phyloP scores from a whole-genome alignment of 345 rosid genomes.

The Alliaria petiolata region DNA sequence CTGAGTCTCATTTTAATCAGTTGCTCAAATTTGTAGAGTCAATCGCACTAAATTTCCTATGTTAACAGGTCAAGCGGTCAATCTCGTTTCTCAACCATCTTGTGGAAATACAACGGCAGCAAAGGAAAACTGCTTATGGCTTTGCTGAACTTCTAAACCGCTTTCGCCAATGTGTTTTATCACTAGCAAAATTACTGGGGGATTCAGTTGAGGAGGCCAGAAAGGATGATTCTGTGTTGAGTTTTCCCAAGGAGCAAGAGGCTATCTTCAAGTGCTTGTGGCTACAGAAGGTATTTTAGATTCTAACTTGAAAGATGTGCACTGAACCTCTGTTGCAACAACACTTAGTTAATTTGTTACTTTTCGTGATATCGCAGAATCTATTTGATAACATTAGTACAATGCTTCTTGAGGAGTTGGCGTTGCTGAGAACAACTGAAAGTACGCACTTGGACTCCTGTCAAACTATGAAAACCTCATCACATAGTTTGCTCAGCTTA shows the following conservation, averaged over 20 bases:
- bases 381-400: slow-evolving; percentile 57
- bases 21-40: slow-evolving; percentile 6
- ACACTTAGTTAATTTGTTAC: slow-evolving; percentile 11
- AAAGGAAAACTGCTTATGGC: slow-evolving; percentile 57
- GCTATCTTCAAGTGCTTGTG: slow-evolving; percentile 56
- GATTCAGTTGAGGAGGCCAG: slow-evolving; percentile 24
- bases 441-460: slow-evolving; percentile 55
- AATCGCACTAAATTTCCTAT: slow-evolving; percentile 19
- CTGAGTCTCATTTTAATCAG: background rate
- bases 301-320: slow-evolving; percentile 13
- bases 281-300: slow-evolving; percentile 70
- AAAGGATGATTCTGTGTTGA: slow-evolving; percentile 29
- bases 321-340: slow-evolving; percentile 9
- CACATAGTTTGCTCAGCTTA: slow-evolving; percentile 44
- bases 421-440: slow-evolving; percentile 58
- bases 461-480: slow-evolving; percentile 44
- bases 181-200: slow-evolving; percentile 40
- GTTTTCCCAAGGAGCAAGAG: slow-evolving; percentile 50
- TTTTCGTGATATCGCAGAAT: slow-evolving; percentile 48
- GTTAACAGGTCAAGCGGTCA: slow-evolving; percentile 59
- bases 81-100: slow-evolving; percentile 82
- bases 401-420: slow-evolving; percentile 55
- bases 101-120: slow-evolving; percentile 64
- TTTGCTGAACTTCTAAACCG: slow-evolving; percentile 48
- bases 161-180: slow-evolving; percentile 40